Conservation (phyloP, 1,284 basidiomycete species). For the Ceratobasidium sp. region DNA sequence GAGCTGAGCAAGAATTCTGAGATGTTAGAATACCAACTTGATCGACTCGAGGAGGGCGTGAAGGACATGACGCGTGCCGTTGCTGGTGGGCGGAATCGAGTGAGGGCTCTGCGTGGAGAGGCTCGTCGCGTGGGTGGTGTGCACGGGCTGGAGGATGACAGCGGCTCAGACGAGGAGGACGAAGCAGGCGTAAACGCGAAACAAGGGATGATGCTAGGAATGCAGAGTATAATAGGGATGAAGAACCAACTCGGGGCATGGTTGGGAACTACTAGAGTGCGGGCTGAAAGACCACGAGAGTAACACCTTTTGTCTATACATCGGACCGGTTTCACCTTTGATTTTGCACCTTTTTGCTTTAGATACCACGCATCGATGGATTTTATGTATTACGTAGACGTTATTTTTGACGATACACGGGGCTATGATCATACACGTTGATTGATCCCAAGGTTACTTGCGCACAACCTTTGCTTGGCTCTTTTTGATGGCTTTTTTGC, state of each 20-base stretch:
- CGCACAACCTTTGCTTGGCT: slow-evolving; percentile 42
- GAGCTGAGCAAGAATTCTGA: slow-evolving; percentile 43
- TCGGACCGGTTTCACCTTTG: slow-evolving; percentile 26
- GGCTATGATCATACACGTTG: slow-evolving; percentile 34
- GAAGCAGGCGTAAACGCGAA: slow-evolving; percentile 6
- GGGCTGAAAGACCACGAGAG: slow-evolving; percentile 23
- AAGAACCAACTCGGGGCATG: slow-evolving; percentile 28
- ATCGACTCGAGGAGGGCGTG: slow-evolving; percentile 46
- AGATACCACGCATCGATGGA: slow-evolving; percentile 46
- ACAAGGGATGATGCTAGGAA: slow-evolving; percentile 18
- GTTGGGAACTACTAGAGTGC: slow-evolving; percentile 16
- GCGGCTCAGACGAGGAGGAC: slow-evolving; percentile 39
- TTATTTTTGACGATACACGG: slow-evolving; percentile 42
- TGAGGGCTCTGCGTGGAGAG: slow-evolving; percentile 34
- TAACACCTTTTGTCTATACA: slow-evolving; percentile 7
- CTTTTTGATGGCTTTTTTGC: slow-evolving; percentile 44
- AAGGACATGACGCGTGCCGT: slow-evolving; percentile 44
- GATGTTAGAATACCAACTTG: slow-evolving; percentile 49
- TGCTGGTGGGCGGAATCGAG: slow-evolving; percentile 42
- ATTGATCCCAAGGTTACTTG: slow-evolving; percentile 23
- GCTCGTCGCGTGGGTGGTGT: slow-evolving; percentile 42
- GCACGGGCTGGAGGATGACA: slow-evolving; percentile 43
- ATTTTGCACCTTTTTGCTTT: slow-evolving; percentile 18
- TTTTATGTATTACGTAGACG: slow-evolving; percentile 46
- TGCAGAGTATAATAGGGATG: slow-evolving; percentile 34